Conservation (phyloP, 164 flowering plant genomes). For the Aristolochia fimbriata region DNA sequence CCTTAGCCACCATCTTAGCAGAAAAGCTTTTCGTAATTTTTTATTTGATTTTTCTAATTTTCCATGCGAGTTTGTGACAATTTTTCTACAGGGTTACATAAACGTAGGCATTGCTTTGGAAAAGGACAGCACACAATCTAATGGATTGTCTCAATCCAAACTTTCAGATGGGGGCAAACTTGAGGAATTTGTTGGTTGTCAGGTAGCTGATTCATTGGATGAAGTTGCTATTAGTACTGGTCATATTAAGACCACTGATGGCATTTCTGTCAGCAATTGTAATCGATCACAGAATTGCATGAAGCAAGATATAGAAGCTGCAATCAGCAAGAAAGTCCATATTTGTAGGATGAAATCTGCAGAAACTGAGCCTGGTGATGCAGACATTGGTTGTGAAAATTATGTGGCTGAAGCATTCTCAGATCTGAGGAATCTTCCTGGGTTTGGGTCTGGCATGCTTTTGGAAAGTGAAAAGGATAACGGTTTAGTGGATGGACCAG, state of each 20-base stretch:
- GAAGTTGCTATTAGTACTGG: slow-evolving; percentile 63
- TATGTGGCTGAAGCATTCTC: neutral
- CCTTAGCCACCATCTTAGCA: neutral
- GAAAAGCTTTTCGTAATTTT: neutral
- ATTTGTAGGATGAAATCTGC: slow-evolving; percentile 18
- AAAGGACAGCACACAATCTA: slow-evolving; percentile 35
- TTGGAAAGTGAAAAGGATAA: slow-evolving; percentile 10
- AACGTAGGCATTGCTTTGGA: slow-evolving; percentile 79
- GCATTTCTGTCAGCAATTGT: neutral
- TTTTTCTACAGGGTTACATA: slow-evolving; percentile 78
- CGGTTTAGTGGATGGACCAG: slow-evolving; percentile 15
- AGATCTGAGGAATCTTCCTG: neutral
- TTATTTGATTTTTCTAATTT: neutral
- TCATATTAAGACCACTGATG: slow-evolving; percentile 30
- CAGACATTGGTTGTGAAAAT: neutral
- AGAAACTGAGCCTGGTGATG: slow-evolving; percentile 15
- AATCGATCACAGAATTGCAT: neutral
- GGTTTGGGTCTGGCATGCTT: neutral
- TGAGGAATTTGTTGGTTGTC: slow-evolving; percentile 27
- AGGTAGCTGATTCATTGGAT: slow-evolving; percentile 51
- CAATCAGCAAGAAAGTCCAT: slow-evolving; percentile 5
- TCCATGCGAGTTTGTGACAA: slow-evolving; percentile 15
- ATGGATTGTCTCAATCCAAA: slow-evolving; percentile 18
- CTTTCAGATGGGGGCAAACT: slow-evolving; percentile 27
- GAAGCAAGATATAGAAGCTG: slow-evolving; percentile 24